Base-by-base conservation (phyloP, 1,284 basidiomycete genomes). In the Ustilago crameri region DNA sequence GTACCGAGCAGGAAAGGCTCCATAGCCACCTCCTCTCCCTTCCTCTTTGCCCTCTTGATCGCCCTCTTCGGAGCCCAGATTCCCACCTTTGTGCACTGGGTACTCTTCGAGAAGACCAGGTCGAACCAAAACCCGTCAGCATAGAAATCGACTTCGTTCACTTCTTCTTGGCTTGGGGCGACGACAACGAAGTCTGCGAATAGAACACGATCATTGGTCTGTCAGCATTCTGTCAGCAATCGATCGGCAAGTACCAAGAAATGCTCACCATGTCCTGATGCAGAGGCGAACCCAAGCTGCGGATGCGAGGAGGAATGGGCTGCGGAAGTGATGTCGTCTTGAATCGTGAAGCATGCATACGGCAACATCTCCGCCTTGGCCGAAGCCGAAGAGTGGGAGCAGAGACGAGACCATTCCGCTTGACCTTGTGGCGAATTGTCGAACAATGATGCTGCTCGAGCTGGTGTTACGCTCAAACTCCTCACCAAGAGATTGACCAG, bases 101-200 rank as follows among this genome's bases (percentile, higher is more conserved):
- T 50, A 20, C 10, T 34, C 8, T 46, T 26, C 8, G 62, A 65
- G 37, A 65, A 65, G 0, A 1, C 5, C 7, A 65, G 22, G 10
- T 42, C 30, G 9, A 65, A 18, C 51, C 51, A 65, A 42, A 58
- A 65, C 0, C 62, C 62, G 15, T 51, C 50, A 1, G 55, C 51
- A 17, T 35, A 58, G 26, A 65, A 65, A 3, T 65, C 55, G 12
- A 65, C 62, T 23, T 46, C 54, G 47, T 50, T 54, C n/a, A 52
- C 55, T 15, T 50, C 27, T 1, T 18, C 46, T 5, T n/a, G 15
- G 8, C 24, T 45, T 10, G 62, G 62, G 12, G 62, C 51, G 14
- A 51, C 34, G 12, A 59, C 62, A 2, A 65, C 62, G 22, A 59
- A 65, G n/a, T 57, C 61, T 64, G 23, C 22, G 9, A 9, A 17